Conservation (phyloP, 176 grass and related monocot genomes). For the Triticum urartu region DNA sequence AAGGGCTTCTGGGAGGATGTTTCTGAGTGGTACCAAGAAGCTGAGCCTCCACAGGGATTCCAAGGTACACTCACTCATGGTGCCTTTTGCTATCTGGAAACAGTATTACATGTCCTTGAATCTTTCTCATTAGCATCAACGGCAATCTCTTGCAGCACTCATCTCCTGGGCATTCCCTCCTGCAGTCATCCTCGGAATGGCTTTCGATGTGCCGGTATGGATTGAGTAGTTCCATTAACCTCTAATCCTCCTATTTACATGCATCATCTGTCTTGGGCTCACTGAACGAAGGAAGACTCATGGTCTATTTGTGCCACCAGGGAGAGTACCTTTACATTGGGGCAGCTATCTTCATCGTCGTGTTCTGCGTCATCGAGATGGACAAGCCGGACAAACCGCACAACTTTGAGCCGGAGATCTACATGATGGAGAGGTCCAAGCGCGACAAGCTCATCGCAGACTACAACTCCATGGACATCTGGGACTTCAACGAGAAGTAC, state of each 20-base stretch:
- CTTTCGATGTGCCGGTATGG: constrained; percentile 77
- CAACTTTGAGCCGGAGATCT: constrained; percentile 96
- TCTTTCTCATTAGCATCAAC: constrained; percentile 27
- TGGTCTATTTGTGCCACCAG: constrained; percentile 31
- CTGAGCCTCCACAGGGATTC: constrained; percentile 82
- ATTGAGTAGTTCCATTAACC: background rate
- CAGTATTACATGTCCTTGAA: background rate
- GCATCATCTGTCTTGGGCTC: constrained; percentile 23
- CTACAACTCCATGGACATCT: constrained; percentile 96
- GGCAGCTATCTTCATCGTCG: constrained; percentile 58
- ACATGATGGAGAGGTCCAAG: constrained; percentile 85
- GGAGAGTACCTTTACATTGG: constrained; percentile 95
- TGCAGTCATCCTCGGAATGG: constrained; percentile 66
- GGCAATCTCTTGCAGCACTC: constrained; percentile 49
- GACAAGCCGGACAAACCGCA: constrained; percentile 87
- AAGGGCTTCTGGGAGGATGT: constrained; percentile 71
- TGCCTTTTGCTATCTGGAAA: background rate
- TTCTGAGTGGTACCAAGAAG: constrained; percentile 68
- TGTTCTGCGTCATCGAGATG: constrained; percentile 93
- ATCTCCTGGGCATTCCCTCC: constrained; percentile 96
- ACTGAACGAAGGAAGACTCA: background rate
- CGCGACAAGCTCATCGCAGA: constrained; percentile 92
- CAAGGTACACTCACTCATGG: constrained; percentile 52
- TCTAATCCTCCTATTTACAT: background rate
- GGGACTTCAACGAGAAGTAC: constrained; percentile 99